Conservation (phyloP, 2,329 filamentous ascomycete genomes). For the Ploettnerulaceae sp. region DNA sequence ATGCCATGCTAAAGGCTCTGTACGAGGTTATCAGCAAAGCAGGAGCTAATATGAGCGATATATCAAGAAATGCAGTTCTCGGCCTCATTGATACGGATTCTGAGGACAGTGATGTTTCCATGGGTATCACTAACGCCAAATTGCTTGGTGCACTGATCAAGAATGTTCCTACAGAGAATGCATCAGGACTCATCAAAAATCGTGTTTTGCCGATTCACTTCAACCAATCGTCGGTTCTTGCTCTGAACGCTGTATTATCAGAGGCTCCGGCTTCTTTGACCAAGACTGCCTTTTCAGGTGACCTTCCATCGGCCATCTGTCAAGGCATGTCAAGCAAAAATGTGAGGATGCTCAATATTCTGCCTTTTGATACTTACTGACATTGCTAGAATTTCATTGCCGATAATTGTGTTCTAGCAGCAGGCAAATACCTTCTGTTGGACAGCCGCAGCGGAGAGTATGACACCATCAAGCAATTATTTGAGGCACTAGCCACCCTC, state of each 20-base stretch:
- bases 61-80: slow-evolving; percentile 80
- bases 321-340: slow-evolving; percentile 74
- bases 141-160: slow-evolving; percentile 86
- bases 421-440: slow-evolving; percentile 81
- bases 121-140: slow-evolving; percentile 86
- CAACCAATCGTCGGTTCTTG: slow-evolving; percentile 74
- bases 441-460: slow-evolving; percentile 62
- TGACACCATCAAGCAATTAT: slow-evolving; percentile 72
- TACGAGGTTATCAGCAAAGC: slow-evolving; percentile 97
- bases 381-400: slow-evolving; percentile 65
- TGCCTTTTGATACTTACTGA: slow-evolving; percentile 21
- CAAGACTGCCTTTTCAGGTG: slow-evolving; percentile 61
- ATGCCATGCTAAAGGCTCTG: slow-evolving; percentile 93
- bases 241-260: slow-evolving; percentile 81
- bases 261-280: slow-evolving; percentile 71
- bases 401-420: slow-evolving; percentile 83
- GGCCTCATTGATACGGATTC: slow-evolving; percentile 81
- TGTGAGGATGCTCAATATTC: slow-evolving; percentile 46
- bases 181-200: slow-evolving; percentile 55
- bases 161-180: slow-evolving; percentile 71
- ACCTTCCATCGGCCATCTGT: slow-evolving; percentile 71
- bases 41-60: slow-evolving; percentile 89
- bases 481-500: slow-evolving; percentile 69
- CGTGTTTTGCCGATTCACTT: slow-evolving; percentile 75
- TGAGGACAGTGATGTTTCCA: slow-evolving; percentile 68